Evolutionary conservation across 2,329 filamentous ascomycete genomes (phyloP), one percentile per base, ranked within the genome.

Genomic region (Beauveria medogensis): DNA sequence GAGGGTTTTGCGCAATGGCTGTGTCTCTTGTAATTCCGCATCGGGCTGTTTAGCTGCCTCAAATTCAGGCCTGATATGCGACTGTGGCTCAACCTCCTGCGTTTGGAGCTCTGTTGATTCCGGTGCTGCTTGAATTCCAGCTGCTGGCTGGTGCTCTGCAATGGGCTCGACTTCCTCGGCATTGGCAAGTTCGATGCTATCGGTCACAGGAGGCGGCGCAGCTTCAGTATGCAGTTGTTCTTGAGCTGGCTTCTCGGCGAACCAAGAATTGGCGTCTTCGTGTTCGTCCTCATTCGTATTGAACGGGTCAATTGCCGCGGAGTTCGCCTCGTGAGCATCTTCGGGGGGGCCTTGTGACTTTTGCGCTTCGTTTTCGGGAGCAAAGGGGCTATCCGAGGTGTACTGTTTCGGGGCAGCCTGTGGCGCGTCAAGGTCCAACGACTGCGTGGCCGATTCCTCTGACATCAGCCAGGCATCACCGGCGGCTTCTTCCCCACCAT

Each of bases 401-500:
- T 14, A 40, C 18, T 44, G 34, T 9, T 16, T 30, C 22, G 56
- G 47, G 28, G 22, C 40, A 10, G 28, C 48, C 7, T 54, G 28
- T 5, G 57, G 24, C 34, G 43, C 41, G n/a, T 47, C 43, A 14
- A 55, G 3, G 22, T 52, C 30, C 2, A 47, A 34, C 5, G 60
- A 46, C 28, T 58, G 53, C 46, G 24, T 7, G 5, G 58, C 40
- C 26, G 54, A 28, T 5, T 48, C 47, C 9, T 53, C 60, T 7
- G 60, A 54, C 28, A 41, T 24, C 9, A 69, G 44, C 68, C 66
- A 69, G 26, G 65, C 64, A 61, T 62, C 65, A n/a, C 30, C 67
- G 50, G 70, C 65, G 26, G 47, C 62, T 53, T 69, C 67, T 1
- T 68, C 62, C 24, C 51, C 66, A 57, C 68, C 63, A n/a, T 53